Conservation (phyloP, 2,329 filamentous ascomycete genomes). For the Phyllosticta citriasiana region DNA sequence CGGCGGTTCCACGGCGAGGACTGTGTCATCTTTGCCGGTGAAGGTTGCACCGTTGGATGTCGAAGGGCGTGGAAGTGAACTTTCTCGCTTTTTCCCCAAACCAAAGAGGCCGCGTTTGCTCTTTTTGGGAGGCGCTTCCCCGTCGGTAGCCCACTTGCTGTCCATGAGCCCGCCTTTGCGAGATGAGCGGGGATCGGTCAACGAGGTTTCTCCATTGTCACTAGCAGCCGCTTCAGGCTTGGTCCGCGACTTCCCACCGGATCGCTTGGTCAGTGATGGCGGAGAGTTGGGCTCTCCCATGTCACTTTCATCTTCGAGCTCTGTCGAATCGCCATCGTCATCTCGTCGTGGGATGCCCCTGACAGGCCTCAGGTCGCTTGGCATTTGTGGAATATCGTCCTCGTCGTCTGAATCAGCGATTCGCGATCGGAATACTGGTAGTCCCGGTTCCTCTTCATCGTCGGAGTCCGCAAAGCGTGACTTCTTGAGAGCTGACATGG, state of each 20-base stretch:
- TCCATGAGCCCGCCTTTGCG: slow-evolving; percentile 30
- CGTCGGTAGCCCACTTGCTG: slow-evolving; percentile 25
- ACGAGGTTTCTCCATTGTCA: not conserved
- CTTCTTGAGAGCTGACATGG: slow-evolving; percentile 2
- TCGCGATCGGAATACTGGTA: slow-evolving; percentile 33
- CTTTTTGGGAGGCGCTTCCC: slow-evolving; percentile 21
- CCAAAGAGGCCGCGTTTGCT: slow-evolving; percentile 34
- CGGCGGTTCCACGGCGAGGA: slow-evolving; percentile 5
- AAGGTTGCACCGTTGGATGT: slow-evolving; percentile 15
- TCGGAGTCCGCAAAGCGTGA: slow-evolving; percentile 62
- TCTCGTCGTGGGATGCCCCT: slow-evolving; percentile 50
- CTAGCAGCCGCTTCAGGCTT: not conserved
- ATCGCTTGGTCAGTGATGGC: slow-evolving; percentile 14
- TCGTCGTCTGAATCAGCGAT: slow-evolving; percentile 41
- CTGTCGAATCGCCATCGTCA: slow-evolving; percentile 49
- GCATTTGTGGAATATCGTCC: slow-evolving; percentile 39
- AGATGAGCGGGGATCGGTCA: slow-evolving; percentile 10
- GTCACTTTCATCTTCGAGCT: slow-evolving; percentile 33
- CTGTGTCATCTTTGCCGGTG: not conserved
- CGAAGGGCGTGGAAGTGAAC: slow-evolving; percentile 15
- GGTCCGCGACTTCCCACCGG: not conserved
- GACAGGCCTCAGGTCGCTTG: slow-evolving; percentile 40
- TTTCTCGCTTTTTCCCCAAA: slow-evolving; percentile 52
- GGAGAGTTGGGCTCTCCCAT: slow-evolving; percentile 22
- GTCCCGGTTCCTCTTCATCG: slow-evolving; percentile 25